phyloP scores from a whole-genome alignment of 352 stramenopile species.

The Peronosclerospora sorghi region DNA sequence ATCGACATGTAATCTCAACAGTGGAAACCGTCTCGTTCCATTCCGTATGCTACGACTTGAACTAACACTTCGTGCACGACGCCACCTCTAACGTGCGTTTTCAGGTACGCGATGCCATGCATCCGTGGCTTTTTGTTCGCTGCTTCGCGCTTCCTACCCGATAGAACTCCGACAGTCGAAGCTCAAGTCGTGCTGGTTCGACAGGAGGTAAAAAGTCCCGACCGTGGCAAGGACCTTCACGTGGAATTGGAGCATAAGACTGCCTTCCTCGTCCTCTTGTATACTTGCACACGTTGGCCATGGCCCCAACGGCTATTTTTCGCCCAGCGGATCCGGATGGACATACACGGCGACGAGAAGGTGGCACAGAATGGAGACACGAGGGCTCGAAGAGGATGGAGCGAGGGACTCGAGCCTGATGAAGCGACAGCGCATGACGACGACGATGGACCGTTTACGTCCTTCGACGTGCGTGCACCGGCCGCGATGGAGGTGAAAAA shows the following conservation, averaged over 20 bases:
- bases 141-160: conserved; percentile 6
- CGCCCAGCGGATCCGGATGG: not conserved
- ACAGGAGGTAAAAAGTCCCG: conserved; percentile 20
- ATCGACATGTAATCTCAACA: no score
- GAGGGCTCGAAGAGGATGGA: no score
- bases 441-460: not conserved
- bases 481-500: conserved; percentile 38
- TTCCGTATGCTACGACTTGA: conserved; percentile 1
- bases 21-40: no score
- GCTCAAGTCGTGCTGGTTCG: conserved; percentile 40
- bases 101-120: no score
- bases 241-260: conserved; percentile 30
- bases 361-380: not conserved
- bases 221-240: conserved; percentile 26
- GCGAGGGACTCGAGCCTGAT: not conserved
- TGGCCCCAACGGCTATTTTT: conserved; percentile 29
- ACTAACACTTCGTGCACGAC: conserved; percentile 7
- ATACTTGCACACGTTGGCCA: conserved; percentile 45
- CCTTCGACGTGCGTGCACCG: conserved; percentile 8
- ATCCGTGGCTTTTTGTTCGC: no score
- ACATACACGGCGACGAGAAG: not conserved
- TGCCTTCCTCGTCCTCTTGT: conserved; percentile 22
- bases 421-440: conserved; percentile 1
- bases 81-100: not conserved
- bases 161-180: conserved; percentile 50